These are phyloP conservation scores for Rhodotorula sp. DNA, from an alignment of 1,284 basidiomycete species.

Conservation along the genomic window DNA sequence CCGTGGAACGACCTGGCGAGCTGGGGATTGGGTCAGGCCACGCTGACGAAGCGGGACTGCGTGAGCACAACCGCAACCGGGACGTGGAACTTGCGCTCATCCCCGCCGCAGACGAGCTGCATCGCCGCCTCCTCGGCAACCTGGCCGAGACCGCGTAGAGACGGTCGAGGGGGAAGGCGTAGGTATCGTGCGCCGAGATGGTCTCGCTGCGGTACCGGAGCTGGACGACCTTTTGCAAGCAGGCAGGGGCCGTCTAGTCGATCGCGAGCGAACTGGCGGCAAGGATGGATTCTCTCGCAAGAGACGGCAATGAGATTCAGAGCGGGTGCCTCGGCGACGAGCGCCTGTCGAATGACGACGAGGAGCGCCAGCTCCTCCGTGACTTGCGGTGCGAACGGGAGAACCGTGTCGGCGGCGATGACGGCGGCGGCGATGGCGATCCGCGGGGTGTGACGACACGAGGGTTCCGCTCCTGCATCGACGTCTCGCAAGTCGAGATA, in stretches of 20 bases:
- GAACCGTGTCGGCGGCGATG: constrained; percentile 13
- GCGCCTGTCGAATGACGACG: too few relatives aligned
- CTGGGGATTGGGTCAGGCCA: constrained; percentile 81
- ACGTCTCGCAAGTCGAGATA: constrained; percentile 92
- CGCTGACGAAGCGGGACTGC: constrained; percentile 74
- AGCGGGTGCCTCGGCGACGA: too few relatives aligned
- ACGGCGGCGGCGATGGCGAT: too few relatives aligned
- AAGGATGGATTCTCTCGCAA: too few relatives aligned
- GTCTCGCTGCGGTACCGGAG: constrained; percentile 79
- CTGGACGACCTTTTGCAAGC: constrained; percentile 92
- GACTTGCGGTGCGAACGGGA: too few relatives aligned
- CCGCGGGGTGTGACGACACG: too few relatives aligned
- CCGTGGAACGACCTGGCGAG: constrained; percentile 77
- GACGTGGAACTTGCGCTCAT: constrained; percentile 96
- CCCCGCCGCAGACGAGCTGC: constrained; percentile 95
- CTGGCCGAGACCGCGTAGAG: constrained; percentile 86
- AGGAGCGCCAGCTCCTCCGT: too few relatives aligned
- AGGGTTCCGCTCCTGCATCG: constrained; percentile 97
- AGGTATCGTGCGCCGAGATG: constrained; percentile 82
- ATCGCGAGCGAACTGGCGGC: too few relatives aligned
- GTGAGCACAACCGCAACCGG: constrained; percentile 87
- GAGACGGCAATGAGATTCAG: too few relatives aligned
- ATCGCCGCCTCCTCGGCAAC: constrained; percentile 95
- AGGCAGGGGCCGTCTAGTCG: constrained; percentile 80
- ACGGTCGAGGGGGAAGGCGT: constrained; percentile 81